Evolutionary conservation across 2,329 filamentous ascomycete species (phyloP).

Genomic region (Pseudogymnoascus destructans): DNA sequence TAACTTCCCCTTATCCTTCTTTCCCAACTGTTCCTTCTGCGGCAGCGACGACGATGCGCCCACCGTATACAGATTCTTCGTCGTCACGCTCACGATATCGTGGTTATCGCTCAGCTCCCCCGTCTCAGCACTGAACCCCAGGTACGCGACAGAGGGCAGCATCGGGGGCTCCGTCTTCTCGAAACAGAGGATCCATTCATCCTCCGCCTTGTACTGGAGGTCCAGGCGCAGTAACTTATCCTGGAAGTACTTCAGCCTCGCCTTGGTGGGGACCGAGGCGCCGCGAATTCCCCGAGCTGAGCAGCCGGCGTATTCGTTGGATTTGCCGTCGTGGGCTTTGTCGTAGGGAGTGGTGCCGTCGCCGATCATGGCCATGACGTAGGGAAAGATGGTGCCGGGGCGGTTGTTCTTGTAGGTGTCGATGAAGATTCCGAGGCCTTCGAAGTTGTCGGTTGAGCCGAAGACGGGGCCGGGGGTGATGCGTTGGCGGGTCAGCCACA

Average conservation of each 20-base stretch:
- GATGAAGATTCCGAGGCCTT: constrained; percentile 83
- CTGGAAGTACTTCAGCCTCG: constrained; percentile 88
- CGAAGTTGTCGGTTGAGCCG: constrained; percentile 75
- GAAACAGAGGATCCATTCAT: constrained; percentile 85
- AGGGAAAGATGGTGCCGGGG: constrained; percentile 88
- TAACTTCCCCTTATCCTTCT: constrained; percentile 14
- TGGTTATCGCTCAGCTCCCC: constrained; percentile 96
- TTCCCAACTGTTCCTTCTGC: constrained; percentile 18
- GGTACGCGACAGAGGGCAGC: constrained; percentile 64
- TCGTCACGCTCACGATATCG: constrained; percentile 78
- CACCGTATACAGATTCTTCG: constrained; percentile 70
- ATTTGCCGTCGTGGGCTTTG: constrained; percentile 88
- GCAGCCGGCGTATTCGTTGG: constrained; percentile 84
- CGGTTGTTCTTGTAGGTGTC: constrained; percentile 99
- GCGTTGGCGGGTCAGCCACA: constrained; percentile 96
- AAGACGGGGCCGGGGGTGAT: constrained; percentile 73
- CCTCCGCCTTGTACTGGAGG: constrained; percentile 84
- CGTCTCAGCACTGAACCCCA: constrained; percentile 76
- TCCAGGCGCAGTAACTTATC: constrained; percentile 85
- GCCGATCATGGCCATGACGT: constrained; percentile 96
- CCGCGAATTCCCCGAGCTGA: constrained; percentile 85
- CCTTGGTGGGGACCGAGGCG: constrained; percentile 65
- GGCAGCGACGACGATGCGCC: constrained; percentile 11
- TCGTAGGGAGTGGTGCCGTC: constrained; percentile 84
- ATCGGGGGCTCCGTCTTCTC: constrained; percentile 55